A percentile compares a stretch with the other conserved stretches of the same genome.
Conservation (phyloP, 2,329 filamentous ascomycete species). For the Fusarium sp. region DNA sequence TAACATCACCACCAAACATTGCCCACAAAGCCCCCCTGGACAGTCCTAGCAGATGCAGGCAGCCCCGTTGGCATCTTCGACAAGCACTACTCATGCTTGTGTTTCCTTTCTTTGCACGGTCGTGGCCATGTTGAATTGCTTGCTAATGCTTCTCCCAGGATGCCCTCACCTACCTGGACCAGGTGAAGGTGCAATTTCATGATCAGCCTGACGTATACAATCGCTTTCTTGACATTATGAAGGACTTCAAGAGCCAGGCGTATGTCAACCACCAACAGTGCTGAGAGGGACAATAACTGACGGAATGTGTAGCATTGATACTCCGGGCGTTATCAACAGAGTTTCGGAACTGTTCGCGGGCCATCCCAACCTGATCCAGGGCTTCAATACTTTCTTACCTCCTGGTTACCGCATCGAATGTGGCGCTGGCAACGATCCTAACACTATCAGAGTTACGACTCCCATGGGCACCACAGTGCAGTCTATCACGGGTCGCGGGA, state of each 20-base stretch:
- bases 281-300: constrained; percentile 41
- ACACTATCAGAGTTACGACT: constrained; percentile 95
- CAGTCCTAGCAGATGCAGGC: constrained; percentile 19
- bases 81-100: constrained; percentile 36
- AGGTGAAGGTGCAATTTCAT: constrained; percentile 97
- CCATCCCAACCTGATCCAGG: constrained; percentile 94
- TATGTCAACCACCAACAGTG: constrained; percentile 59
- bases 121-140: not conserved
- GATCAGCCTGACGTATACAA: constrained; percentile 99
- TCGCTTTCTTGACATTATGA: constrained; percentile 98
- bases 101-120: constrained; percentile 2
- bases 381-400: constrained; percentile 97
- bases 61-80: constrained; percentile 41
- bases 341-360: constrained; percentile 96
- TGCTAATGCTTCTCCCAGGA: constrained; percentile 54
- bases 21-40: constrained; percentile 5
- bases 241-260: constrained; percentile 98
- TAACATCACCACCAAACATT: constrained; percentile 18
- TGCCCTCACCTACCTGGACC: constrained; percentile 94
- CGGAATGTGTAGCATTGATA: constrained; percentile 78
- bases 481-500: constrained; percentile 74
- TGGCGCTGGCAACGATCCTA: constrained; percentile 91
- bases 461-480: constrained; percentile 97
- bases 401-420: constrained; percentile 98
- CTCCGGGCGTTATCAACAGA: constrained; percentile 94